A percentile compares a stretch with the other conserved stretches of the same genome.
These are phyloP conservation scores for Xylaria sp. DNA, from an alignment of 2,329 filamentous ascomycete species.

Conservation along the genomic window DNA sequence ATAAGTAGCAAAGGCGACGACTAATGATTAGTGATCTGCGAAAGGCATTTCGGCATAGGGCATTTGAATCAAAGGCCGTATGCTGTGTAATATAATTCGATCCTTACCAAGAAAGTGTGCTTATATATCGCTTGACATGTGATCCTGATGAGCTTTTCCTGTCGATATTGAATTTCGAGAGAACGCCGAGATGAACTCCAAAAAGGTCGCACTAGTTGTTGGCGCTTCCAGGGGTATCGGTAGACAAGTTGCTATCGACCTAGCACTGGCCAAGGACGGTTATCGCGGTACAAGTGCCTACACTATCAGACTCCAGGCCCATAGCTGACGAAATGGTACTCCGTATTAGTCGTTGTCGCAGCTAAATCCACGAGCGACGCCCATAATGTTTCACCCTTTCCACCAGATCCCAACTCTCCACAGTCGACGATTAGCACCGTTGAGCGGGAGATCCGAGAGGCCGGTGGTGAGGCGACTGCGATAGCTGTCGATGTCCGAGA, in stretches of 20 bases:
- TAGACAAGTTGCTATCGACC: conserved; percentile 79
- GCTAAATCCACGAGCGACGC: conserved; percentile 79
- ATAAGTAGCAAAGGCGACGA: neutral
- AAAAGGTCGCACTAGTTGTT: conserved; percentile 74
- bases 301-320: neutral
- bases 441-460: conserved; percentile 73
- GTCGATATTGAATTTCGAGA: neutral
- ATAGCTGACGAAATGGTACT: conserved; percentile 9
- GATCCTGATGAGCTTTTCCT: neutral
- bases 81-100: neutral
- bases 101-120: neutral
- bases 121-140: neutral
- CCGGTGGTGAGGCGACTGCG: conserved; percentile 71
- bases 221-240: conserved; percentile 85
- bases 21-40: conserved; percentile 26
- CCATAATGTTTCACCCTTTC: conserved; percentile 65
- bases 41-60: neutral
- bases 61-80: neutral
- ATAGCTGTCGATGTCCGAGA: conserved; percentile 77
- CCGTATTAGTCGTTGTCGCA: conserved; percentile 82
- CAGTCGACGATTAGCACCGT: conserved; percentile 84
- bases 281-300: conserved; percentile 68
- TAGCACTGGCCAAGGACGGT: conserved; percentile 76
- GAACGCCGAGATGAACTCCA: conserved; percentile 32
- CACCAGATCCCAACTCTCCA: conserved; percentile 79